These are phyloP conservation scores for Ophiostoma australiae DNA, from an alignment of 2,329 filamentous ascomycete genomes.

Conservation along the genomic window DNA sequence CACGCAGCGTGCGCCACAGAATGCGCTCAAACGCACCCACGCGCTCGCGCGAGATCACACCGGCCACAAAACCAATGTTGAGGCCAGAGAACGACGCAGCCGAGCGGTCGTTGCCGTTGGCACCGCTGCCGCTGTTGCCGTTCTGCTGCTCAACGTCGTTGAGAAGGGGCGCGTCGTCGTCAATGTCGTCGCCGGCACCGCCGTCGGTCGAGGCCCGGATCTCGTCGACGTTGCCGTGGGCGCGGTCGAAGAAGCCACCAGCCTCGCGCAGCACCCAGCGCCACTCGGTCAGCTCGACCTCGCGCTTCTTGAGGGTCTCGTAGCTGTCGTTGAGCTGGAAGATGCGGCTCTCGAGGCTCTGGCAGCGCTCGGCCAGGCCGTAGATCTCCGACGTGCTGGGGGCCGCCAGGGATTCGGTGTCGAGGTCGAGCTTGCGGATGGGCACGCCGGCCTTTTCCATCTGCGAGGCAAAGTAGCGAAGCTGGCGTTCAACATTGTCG, in stretches of 20 bases:
- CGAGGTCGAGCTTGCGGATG: slow-evolving; percentile 86
- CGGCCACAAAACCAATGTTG: slow-evolving; percentile 98
- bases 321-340: slow-evolving; percentile 95
- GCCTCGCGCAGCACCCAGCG: slow-evolving; percentile 96
- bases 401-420: slow-evolving; percentile 77
- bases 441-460: slow-evolving; percentile 90
- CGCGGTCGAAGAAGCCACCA: slow-evolving; percentile 93
- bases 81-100: slow-evolving; percentile 91
- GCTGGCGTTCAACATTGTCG: slow-evolving; percentile 96
- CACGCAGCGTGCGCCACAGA: slow-evolving; percentile 91
- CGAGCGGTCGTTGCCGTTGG: slow-evolving; percentile 28
- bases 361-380: slow-evolving; percentile 85
- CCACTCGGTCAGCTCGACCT: slow-evolving; percentile 96
- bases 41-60: slow-evolving; percentile 87
- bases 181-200: slow-evolving; percentile 32
- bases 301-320: slow-evolving; percentile 94
- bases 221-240: slow-evolving; percentile 93
- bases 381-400: slow-evolving; percentile 94
- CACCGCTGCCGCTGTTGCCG: slow-evolving; percentile 49
- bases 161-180: slow-evolving; percentile 89
- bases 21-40: slow-evolving; percentile 96
- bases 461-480: slow-evolving; percentile 90
- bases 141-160: slow-evolving; percentile 77
- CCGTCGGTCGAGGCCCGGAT: slow-evolving; percentile 79
- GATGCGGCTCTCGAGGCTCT: slow-evolving; percentile 86